Evolutionary conservation across 768 basidiomycete species (phyloP).

Genomic region (Leccinum disarticulatum): DNA sequence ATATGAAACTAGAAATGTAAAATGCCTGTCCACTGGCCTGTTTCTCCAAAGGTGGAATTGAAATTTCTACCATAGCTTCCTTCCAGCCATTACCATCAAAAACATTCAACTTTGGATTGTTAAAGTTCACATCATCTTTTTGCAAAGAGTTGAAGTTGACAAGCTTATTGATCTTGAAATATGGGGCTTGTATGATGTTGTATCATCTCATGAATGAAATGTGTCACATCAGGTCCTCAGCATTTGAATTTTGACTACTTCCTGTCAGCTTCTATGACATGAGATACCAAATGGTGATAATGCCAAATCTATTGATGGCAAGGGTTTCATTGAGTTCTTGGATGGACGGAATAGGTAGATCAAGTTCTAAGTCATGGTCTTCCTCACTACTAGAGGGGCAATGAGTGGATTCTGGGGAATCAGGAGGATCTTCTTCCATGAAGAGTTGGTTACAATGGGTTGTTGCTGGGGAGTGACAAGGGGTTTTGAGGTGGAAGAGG

Average conservation of each 20-base stretch:
- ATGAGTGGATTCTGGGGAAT: no score
- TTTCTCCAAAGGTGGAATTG: not conserved
- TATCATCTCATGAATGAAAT: not conserved
- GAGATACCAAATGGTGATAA: slow-evolving; percentile 5
- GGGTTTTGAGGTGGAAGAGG: no score
- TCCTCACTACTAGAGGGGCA: no score
- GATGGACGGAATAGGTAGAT: no score
- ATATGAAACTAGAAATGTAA: not conserved
- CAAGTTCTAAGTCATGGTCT: no score
- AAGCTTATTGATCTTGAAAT: not conserved
- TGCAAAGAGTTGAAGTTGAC: not conserved
- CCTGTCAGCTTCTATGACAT: slow-evolving; percentile 12
- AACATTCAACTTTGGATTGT: not conserved
- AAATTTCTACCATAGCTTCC: not conserved
- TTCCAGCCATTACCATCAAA: not conserved
- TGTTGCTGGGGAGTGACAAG: no score
- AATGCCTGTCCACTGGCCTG: not conserved
- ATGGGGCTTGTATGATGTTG: not conserved
- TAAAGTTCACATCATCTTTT: not conserved
- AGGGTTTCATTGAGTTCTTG: no score
- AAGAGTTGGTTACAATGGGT: no score
- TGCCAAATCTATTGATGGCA: no score
- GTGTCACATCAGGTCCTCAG: not conserved
- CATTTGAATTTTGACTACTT: slow-evolving; percentile 2
- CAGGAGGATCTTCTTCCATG: no score